These are phyloP conservation scores for Dactylellina parvicollis DNA, from an alignment of 2,329 filamentous ascomycete species.

Conservation along the genomic window DNA sequence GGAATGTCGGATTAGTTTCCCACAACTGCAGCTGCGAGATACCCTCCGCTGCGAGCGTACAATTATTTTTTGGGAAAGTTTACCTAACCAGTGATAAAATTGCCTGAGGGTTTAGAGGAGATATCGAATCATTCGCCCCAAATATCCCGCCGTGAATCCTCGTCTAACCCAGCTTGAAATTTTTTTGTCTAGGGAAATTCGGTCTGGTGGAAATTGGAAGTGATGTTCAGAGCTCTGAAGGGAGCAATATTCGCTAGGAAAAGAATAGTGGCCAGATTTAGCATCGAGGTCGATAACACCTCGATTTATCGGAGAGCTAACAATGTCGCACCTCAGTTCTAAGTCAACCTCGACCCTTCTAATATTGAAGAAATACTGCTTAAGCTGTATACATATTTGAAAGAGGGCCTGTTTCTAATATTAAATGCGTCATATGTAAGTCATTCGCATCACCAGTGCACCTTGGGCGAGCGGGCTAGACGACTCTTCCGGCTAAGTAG, in stretches of 20 bases:
- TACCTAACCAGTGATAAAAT: not conserved
- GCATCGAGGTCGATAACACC: not conserved
- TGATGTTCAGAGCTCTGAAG: constrained; percentile 48
- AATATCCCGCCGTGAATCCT: too few species aligned
- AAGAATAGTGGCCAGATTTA: constrained; percentile 27
- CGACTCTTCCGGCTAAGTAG: constrained; percentile 35
- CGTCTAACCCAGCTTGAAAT: constrained; percentile 5
- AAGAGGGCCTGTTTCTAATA: constrained; percentile 31
- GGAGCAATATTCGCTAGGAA: constrained; percentile 23
- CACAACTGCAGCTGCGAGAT: constrained; percentile 26
- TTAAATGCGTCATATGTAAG: constrained; percentile 51
- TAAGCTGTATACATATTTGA: not conserved
- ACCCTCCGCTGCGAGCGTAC: constrained; percentile 4
- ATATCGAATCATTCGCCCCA: too few species aligned
- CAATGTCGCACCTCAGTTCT: constrained; percentile 36
- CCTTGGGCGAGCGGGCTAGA: too few species aligned
- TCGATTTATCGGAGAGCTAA: constrained; percentile 30
- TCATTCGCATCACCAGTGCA: constrained; percentile 29
- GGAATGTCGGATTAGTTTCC: constrained; percentile 53
- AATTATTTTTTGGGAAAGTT: not conserved
- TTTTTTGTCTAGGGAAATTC: constrained; percentile 15
- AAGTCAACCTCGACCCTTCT: constrained; percentile 26
- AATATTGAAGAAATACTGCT: not conserved
- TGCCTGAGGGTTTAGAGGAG: not conserved
- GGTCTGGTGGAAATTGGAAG: constrained; percentile 27